Evolutionary conservation across 139 green algal species (phyloP).

Genomic region (Spirogloea muscicola): DNA sequence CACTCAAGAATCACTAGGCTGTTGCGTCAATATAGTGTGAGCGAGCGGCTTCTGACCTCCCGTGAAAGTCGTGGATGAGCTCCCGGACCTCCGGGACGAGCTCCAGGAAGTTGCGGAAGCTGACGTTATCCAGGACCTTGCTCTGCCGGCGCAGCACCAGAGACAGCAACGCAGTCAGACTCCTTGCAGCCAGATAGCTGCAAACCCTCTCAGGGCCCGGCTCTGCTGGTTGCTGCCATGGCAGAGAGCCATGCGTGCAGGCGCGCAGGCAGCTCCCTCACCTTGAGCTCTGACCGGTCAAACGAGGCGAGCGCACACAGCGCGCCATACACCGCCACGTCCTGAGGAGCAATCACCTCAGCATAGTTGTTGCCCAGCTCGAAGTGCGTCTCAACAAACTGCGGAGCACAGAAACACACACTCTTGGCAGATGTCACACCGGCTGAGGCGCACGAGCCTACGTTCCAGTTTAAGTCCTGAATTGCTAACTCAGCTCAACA

Average conservation of each 20-base stretch:
- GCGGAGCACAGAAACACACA: background rate
- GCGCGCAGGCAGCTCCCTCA: no score
- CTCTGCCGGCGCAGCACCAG: conserved; percentile 14
- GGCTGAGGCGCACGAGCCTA: no score
- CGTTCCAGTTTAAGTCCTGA: background rate
- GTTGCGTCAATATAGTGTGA: no score
- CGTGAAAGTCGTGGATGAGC: conserved; percentile 77
- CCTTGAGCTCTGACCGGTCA: conserved; percentile 69
- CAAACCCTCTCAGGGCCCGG: no score
- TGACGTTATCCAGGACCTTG: conserved; percentile 71
- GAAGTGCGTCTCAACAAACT: conserved; percentile 48
- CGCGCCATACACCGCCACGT: conserved; percentile 83
- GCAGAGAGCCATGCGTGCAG: no score
- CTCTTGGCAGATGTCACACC: no score
- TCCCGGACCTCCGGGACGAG: conserved; percentile 82
- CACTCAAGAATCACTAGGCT: no score
- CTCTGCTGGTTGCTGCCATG: no score
- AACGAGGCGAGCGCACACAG: conserved; percentile 84
- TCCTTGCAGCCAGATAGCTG: no score
- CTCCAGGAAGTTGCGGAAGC: conserved; percentile 87
- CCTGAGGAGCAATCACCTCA: conserved; percentile 71
- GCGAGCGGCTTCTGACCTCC: conserved; percentile 39
- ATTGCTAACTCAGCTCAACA: no score
- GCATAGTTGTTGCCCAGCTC: conserved; percentile 73
- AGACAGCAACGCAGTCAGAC: no score